Evolutionary conservation across 2,329 filamentous ascomycete genomes (phyloP), one percentile per base, ranked within the genome.

Genomic region (Aureobasidium leucospermi): DNA sequence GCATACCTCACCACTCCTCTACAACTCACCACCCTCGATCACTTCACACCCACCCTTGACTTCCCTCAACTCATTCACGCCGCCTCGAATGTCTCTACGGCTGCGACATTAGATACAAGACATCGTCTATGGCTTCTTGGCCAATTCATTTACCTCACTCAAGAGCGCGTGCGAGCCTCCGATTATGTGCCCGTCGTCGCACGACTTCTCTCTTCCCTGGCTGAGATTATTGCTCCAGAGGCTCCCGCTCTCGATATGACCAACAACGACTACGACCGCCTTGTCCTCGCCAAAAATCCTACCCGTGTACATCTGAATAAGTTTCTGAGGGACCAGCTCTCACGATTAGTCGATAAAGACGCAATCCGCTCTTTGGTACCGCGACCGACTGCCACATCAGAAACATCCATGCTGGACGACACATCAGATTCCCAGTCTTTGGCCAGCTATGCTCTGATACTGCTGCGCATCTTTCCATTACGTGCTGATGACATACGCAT

Each of bases 401-500:
- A 48, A 6, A n/a, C 41, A n/a, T 43, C 58, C 4, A 31, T 47
- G 13, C 23, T 53, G 19, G 48, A 59, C 7, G 41, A 46, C 4
- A 15, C 59, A 23, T 59, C 58, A 28, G 77, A 81, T 60, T 83
- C 88, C 2, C 88, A 87, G 65, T 76, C 90, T 11, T 78, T 96
- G 41, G 90, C 93, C 11, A 90, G 88, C 31, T 97, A 96, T 69
- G 90, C 91, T 2, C 78, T 97, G 41, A 92, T 89, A 0, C 76
- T 99, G 3, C 77, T 97, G 4, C 84, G 89, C 61, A 92, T 91
- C 66, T 97, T 97, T 65, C 91, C 93, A 8, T 77, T 80, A 6
- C 82, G 85, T 61, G 86, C 86, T 3, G 92, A 96, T 68, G 91
- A 96, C 61, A 95, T 96, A 62, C 87, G 92, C 23, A 96, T 97